These are phyloP conservation scores for Ambispora gerdemannii DNA, from an alignment of 192 early-diverging fungal genomes.

Conservation along the genomic window DNA sequence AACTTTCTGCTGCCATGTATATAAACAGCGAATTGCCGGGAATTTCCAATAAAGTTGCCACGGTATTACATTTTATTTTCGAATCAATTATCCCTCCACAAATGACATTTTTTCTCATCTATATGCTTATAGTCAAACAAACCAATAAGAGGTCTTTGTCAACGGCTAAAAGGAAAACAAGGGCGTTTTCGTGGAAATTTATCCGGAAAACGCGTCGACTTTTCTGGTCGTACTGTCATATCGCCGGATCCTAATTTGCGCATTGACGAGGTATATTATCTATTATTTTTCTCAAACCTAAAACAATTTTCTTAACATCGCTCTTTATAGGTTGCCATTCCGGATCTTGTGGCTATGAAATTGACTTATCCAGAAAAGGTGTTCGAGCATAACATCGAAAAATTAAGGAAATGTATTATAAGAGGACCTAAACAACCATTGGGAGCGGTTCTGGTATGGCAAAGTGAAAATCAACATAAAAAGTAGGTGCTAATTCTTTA, in stretches of 20 bases:
- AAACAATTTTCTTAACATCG: too few species aligned
- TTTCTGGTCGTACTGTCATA: slow-evolving; percentile 97
- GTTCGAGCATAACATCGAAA: slow-evolving; percentile 82
- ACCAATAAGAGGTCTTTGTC: slow-evolving; percentile 83
- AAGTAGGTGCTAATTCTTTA: too few species aligned
- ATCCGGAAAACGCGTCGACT: slow-evolving; percentile 99
- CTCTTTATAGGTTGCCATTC: slow-evolving; percentile 82
- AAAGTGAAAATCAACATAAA: slow-evolving; percentile 51
- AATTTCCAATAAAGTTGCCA: slow-evolving; percentile 48
- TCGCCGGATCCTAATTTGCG: slow-evolving; percentile 98
- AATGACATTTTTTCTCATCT: neutral
- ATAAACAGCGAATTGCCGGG: slow-evolving; percentile 95
- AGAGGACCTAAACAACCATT: slow-evolving; percentile 91
- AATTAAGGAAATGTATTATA: slow-evolving; percentile 67
- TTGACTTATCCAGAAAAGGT: slow-evolving; percentile 97
- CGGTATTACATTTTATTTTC: neutral
- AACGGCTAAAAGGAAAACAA: slow-evolving; percentile 97
- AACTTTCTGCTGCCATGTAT: slow-evolving; percentile 92
- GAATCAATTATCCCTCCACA: neutral
- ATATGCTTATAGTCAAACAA: slow-evolving; percentile 50
- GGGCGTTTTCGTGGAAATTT: slow-evolving; percentile 98
- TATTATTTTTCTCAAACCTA: neutral
- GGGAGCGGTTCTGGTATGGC: slow-evolving; percentile 83
- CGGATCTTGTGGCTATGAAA: slow-evolving; percentile 82
- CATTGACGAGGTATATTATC: slow-evolving; percentile 77